Base-by-base conservation (phyloP, 164 flowering plant species). In the Macadamia integrifolia region DNA sequence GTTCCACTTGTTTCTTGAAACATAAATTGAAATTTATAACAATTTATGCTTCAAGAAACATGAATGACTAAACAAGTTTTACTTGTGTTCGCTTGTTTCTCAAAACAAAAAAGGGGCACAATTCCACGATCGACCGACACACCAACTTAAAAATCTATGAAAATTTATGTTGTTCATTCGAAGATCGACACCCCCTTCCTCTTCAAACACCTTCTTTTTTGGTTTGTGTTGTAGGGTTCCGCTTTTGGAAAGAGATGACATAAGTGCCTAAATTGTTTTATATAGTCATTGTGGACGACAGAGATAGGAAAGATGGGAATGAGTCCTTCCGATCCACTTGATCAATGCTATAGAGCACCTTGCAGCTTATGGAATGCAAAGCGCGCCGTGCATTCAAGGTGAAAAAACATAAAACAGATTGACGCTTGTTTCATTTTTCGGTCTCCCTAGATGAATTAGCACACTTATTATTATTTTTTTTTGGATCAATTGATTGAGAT, bases 281-380 rank as follows among this genome's bases (percentile, higher is more conserved):
- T 66, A 78, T 89, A 63, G 87, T 85, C 70, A 90, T 93, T 40
- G 77, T 77, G 69, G 93, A 84, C 29, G 87, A 81, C 2, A 84
- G 66, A 29, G 82, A 77, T 58, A 68, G 72, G 75, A 59, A 31
- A 30, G 83, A 74, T 43, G 82, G 66, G 58, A 80, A 73, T 52
- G 74, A 71, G 28, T 85, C 93, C 14, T 91, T 87, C 64, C 76
- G 94, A 56, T 93, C 89, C 69, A 86, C 97, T 32, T 86, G 98
- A 42, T 73, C 96, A 1, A 85, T 91, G 72, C 72, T 93, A 70
- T 96, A 93, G 86, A 89, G 96, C 69, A 88, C 96, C 72, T 82
- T 93, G 72, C 98, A 93, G 65, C 88, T 91, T 67, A 93, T 93
- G 98, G 98, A 97, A 32, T 93, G 98, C 82, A 93, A 93, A 76